Evolutionary conservation across 768 basidiomycete species (phyloP).

Genomic region (Terana coerulea): DNA sequence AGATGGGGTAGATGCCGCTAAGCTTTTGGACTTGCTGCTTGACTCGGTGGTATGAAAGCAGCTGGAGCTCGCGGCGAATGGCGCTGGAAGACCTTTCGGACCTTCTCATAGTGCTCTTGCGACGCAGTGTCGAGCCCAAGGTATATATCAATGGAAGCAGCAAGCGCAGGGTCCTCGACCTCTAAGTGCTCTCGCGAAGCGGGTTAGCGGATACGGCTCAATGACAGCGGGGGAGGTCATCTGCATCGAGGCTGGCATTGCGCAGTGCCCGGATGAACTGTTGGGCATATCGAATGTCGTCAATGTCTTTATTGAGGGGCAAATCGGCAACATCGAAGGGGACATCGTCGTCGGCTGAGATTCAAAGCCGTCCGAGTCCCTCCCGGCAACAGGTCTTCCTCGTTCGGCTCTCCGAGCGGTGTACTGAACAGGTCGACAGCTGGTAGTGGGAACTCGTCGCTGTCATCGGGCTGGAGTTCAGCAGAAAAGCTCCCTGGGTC

Average conservation of each 20-base stretch:
- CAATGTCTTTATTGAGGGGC: too few species aligned
- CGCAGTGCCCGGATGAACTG: not conserved
- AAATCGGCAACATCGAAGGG: too few species aligned
- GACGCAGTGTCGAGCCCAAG: slow-evolving; percentile 29
- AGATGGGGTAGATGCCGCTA: slow-evolving; percentile 9
- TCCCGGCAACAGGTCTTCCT: too few species aligned
- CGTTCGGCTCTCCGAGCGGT: too few species aligned
- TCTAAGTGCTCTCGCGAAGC: not conserved
- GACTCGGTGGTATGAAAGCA: slow-evolving; percentile 13
- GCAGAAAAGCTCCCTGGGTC: too few species aligned
- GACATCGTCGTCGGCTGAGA: too few species aligned
- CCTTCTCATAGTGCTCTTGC: slow-evolving; percentile 26
- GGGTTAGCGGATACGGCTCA: slow-evolving; percentile 11
- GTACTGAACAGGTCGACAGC: too few species aligned
- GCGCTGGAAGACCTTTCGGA: slow-evolving; percentile 21
- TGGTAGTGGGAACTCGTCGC: too few species aligned
- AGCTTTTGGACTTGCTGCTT: slow-evolving; percentile 9
- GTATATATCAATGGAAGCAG: slow-evolving; percentile 33
- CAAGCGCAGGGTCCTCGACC: slow-evolving; percentile 14
- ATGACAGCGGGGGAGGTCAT: not conserved
- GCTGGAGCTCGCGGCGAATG: slow-evolving; percentile 20
- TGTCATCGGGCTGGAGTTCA: too few species aligned
- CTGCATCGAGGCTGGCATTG: slow-evolving; percentile 4
- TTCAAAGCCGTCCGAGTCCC: too few species aligned
- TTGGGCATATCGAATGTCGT: too few species aligned